Base-by-base conservation (phyloP, 1,284 basidiomycete genomes). In the Afroboletus lepidellus region DNA sequence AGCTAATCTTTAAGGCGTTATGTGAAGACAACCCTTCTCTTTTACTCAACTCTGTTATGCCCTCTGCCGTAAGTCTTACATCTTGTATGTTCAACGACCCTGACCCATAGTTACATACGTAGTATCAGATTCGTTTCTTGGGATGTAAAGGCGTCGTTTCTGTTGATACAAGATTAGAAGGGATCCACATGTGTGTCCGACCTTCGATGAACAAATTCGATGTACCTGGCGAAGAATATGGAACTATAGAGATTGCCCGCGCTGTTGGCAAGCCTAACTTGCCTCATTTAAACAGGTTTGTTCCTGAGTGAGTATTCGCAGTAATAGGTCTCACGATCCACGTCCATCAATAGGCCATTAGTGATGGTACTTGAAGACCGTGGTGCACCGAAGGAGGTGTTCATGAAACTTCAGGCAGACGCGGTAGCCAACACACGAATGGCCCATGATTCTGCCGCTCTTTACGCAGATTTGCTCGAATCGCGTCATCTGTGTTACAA, bases 71-170 rank as follows among this genome's bases (percentile, higher is more conserved):
- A 56, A 69, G 80, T 74, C 12, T 8, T 24, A 16, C 5, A 2
- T 8, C 13, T 9, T 11, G 9, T 32, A 8, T 27, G 8, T 12
- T 11, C 27, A 15, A 8, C 27, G 24, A 15, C 11, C 3, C 46
- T 53, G 38, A 45, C 33, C n/a, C 41, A 48, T 33, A 48, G 23
- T 37, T 30, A 18, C 47, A 27, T 49, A 18, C 47, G 25, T 49
- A 86, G 80, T 88, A 84, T 65, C 86, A 87, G 71, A 87, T 91
- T 46, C 81, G 89, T 42, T 85, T 90, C 63, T 67, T 89, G 23
- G 88, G 88, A 46, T 87, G 77, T 65, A 90, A 90, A 67, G 89
- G 88, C 0, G 81, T 91, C 45, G 82, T 91, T 0, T 77, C 74
- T 16, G 74, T 90, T 8, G 86, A 91, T 60, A 64, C 74, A 23